phyloP scores from a whole-genome alignment of 139 green algal genomes.

The Micromonas pusilla region DNA sequence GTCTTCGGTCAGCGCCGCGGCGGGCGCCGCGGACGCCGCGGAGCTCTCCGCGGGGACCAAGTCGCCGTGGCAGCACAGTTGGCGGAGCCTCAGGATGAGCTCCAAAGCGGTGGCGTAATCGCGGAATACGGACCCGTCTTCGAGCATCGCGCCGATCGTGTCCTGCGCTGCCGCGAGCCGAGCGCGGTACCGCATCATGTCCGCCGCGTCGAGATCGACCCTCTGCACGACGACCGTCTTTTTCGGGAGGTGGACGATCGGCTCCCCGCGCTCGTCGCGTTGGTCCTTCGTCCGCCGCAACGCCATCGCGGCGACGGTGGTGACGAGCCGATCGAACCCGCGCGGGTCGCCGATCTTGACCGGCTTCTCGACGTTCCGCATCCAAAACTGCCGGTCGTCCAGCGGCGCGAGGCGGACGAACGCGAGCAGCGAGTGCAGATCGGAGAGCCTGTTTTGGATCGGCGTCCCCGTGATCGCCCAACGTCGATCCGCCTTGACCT shows the following conservation, averaged over 20 bases:
- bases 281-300: background rate
- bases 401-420: constrained; percentile 46
- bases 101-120: background rate
- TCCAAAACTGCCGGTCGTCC: background rate
- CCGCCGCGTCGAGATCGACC: background rate
- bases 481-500: constrained; percentile 36
- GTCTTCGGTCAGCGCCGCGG: background rate
- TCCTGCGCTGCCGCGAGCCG: background rate
- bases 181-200: background rate
- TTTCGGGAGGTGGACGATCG: background rate
- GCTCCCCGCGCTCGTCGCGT: background rate
- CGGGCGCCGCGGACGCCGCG: no score
- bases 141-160: background rate
- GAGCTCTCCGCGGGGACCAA: background rate
- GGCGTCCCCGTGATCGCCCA: constrained; percentile 88
- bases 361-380: background rate
- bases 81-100: background rate
- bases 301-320: background rate
- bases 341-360: background rate
- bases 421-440: constrained; percentile 83
- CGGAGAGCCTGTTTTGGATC: constrained; percentile 85
- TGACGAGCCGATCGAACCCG: background rate
- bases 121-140: background rate
- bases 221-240: background rate
- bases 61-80: background rate